Base-by-base conservation (phyloP, 2,329 filamentous ascomycete genomes). In the Xylariomycetidae sp. region DNA sequence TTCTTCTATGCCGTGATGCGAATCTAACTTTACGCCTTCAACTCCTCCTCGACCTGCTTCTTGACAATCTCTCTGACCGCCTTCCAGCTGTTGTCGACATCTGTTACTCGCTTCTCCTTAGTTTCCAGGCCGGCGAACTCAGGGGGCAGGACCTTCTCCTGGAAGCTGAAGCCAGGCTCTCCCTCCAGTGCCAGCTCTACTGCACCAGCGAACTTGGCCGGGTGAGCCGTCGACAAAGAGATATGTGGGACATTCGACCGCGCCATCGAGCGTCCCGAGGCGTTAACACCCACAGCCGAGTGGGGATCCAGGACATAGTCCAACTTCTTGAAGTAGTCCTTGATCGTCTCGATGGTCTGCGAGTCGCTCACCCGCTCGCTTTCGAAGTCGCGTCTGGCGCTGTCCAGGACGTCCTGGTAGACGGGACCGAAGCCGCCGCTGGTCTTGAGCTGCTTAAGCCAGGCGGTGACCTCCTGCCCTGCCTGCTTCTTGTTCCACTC, bases 291-390 rank as follows among this genome's bases (percentile, higher is more conserved):
- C 28, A 98, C 84, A 2, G 92, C 87, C 0, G 87, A 81, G 65
- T 98, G 92, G 1, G 92, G 92, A 56, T 98, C 92, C 1, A 96
- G 76, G 25, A 96, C 75, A 62, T 96, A 96, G 38, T 49, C 49
- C 19, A 58, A 46, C 28, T 56, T 52, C 25, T 52, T 50, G 59
- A 80, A 82, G 39, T 70, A 68, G 10, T 59, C 53, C 39, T 67
- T 68, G 50, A 83, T 84, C 6, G 79, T 83, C 18, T 76, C 72
- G 16, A 87, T 59, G 1, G 83, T 90, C 58, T 89, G 67, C 16
- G 60, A 48, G 50, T 83, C 75, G 49, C 68, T 77, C 46, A 84
- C 74, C 23, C 79, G 65, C 65, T 96, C 87, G 43, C 84, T 90
- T 49, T 85, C 80, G 51, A 98, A 95, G 44, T 83, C 79, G 30